These are phyloP conservation scores for Acacia melanoxylon DNA, from an alignment of 306 rosid genomes.

Conservation along the genomic window DNA sequence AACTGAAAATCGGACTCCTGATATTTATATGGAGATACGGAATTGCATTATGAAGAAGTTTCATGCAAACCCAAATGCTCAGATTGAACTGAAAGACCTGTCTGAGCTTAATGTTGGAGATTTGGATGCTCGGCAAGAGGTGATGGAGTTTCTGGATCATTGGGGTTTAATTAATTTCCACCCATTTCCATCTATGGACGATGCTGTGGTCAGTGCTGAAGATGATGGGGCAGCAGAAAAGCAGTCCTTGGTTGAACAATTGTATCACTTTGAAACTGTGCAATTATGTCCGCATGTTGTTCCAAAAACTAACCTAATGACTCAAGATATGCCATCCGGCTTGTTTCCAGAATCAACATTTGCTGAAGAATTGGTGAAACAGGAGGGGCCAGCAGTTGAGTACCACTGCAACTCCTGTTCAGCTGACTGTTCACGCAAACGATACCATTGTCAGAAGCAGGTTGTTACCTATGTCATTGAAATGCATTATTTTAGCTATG, in stretches of 20 bases:
- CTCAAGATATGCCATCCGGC: conserved; percentile 56
- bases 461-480: conserved; percentile 35
- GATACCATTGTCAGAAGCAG: conserved; percentile 91
- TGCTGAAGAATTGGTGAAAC: conserved; percentile 62
- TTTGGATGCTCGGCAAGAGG: conserved; percentile 66
- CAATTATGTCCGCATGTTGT: conserved; percentile 41
- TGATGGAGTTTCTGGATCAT: conserved; percentile 71
- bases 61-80: conserved; percentile 49
- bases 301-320: conserved; percentile 47
- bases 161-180: conserved; percentile 91
- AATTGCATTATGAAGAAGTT: conserved; percentile 69
- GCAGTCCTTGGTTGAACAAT: conserved; percentile 55
- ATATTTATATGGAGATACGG: conserved; percentile 58
- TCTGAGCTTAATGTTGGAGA: conserved; percentile 68
- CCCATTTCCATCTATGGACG: conserved; percentile 47
- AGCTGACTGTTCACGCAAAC: conserved; percentile 82
- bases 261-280: conserved; percentile 63
- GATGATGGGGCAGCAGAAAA: conserved; percentile 42
- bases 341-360: conserved; percentile 66
- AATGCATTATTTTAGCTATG: neutral
- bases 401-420: conserved; percentile 88
- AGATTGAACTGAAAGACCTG: conserved; percentile 61
- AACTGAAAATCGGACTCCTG: conserved; percentile 49
- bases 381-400: conserved; percentile 77
- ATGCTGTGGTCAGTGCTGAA: conserved; percentile 34